Base-by-base conservation (phyloP, 441 rosid species). In the Codiaeum variegatum region DNA sequence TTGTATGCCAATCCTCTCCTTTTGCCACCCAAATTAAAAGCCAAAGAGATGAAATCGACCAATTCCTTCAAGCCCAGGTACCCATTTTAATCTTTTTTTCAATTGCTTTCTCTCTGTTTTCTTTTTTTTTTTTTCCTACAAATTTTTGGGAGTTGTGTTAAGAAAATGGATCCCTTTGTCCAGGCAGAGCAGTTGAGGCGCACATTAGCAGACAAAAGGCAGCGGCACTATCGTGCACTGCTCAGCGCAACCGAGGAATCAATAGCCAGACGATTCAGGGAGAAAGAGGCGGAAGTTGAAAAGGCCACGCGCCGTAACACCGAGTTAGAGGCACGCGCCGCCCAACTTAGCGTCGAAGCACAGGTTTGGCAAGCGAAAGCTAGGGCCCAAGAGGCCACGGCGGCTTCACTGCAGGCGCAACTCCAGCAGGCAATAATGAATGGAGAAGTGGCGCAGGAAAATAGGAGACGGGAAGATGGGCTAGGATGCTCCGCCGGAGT, bases 321-420 rank as follows among this genome's bases (percentile, higher is more conserved):
- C 7, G 97, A 92, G 84, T 66, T 94, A 16, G 90, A 88, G 66
- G 88, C 94, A 67, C 92, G 93, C 64, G 91, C 90, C 24, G 73
- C 91, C n/a, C 96, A 91, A 62, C 90, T 94, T 4, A 83, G 72
- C 70, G 78, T 81, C 7, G 97, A 94, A 80, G 81, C 92, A 31
- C 91, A 90, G 76, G 88, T 84, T 2, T 94, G 97, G 97, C 92
- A 94, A 70, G 85, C 90, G 12, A 86, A 85, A 80, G 97, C 95
- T 10, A 70, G 89, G 60, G 85, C 91, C 8, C 89, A 84, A 76
- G 97, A 94, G 82, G 87, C 89, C 2, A 81, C 88, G 55, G 98
- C 90, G 21, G 91, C 91, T 18, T 82, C 94, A 4, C 59, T 92
- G 66, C 92, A 91, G 75, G 92, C 88, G 67, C 91, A 87, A 65